Evolutionary conservation across 768 basidiomycete genomes (phyloP).

Genomic region (Dictyophora rubrovolvata): DNA sequence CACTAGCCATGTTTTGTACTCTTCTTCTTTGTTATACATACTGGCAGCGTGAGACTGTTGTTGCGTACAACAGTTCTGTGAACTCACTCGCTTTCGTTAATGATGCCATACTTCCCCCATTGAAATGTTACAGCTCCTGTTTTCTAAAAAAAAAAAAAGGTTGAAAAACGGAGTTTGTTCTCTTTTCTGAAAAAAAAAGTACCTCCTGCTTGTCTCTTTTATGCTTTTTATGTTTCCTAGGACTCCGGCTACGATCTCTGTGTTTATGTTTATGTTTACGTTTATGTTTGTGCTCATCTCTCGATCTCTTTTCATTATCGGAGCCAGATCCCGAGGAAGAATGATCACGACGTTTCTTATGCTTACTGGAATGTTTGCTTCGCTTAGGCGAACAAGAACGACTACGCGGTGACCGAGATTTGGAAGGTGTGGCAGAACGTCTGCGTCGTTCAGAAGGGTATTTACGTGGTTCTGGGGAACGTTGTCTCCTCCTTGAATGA

Average conservation of each 20-base stretch:
- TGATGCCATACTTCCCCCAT: slow-evolving; percentile 89
- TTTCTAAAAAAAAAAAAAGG: slow-evolving; percentile 41
- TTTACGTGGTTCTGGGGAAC: background rate
- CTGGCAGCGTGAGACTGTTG: slow-evolving; percentile 26
- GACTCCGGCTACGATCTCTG: slow-evolving; percentile 15
- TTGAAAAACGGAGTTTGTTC: background rate
- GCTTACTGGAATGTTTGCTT: background rate
- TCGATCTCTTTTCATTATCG: background rate
- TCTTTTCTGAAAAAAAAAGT: slow-evolving; percentile 10
- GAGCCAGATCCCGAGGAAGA: slow-evolving; percentile 6
- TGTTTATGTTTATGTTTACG: slow-evolving; percentile 1
- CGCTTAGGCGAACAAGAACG: slow-evolving; percentile 20
- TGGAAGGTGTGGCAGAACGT: slow-evolving; percentile 10
- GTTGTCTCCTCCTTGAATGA: background rate
- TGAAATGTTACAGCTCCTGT: slow-evolving; percentile 45
- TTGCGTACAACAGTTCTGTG: background rate
- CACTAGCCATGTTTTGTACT: slow-evolving; percentile 88
- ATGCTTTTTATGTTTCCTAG: slow-evolving; percentile 36
- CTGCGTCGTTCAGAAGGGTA: background rate
- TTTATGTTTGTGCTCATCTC: slow-evolving; percentile 2
- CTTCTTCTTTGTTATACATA: slow-evolving; percentile 70
- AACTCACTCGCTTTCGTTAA: slow-evolving; percentile 75
- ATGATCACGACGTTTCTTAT: slow-evolving; percentile 8
- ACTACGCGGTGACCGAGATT: slow-evolving; percentile 14
- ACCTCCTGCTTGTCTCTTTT: slow-evolving; percentile 64